Conservation (phyloP, 441 rosid genomes). For the Adansonia madagascariensis region DNA sequence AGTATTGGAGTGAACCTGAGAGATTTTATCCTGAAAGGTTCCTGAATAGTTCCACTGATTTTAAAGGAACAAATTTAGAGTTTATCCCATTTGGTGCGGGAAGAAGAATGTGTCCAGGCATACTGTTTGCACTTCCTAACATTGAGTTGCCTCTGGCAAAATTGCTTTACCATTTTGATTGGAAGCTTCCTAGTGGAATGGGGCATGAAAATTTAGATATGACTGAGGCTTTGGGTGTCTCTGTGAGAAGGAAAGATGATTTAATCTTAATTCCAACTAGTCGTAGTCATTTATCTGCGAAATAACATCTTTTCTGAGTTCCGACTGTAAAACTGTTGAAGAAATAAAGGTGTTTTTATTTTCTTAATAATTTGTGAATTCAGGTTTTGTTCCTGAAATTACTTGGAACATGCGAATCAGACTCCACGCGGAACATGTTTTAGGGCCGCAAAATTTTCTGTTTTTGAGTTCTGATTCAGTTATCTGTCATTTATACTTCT, state of each 20-base stretch:
- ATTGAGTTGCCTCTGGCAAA: constrained; percentile 16
- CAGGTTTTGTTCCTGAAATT: too few relatives aligned
- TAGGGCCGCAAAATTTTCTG: too few relatives aligned
- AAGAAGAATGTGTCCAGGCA: constrained; percentile 10
- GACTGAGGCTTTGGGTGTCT: constrained; percentile 21
- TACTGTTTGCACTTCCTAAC: constrained; percentile 17
- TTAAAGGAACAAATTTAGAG: constrained; percentile 33
- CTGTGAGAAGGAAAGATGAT: constrained; percentile 30
- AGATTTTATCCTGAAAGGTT: constrained; percentile 43
- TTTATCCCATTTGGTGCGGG: constrained; percentile 19
- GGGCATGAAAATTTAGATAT: not conserved
- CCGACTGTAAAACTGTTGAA: too few relatives aligned
- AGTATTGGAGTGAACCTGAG: constrained; percentile 39
- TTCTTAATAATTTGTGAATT: too few relatives aligned
- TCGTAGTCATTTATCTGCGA: not conserved
- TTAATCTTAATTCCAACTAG: constrained; percentile 33
- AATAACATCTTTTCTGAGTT: too few relatives aligned
- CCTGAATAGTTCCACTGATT: constrained; percentile 28
- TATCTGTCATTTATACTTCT: too few relatives aligned
- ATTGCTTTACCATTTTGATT: constrained; percentile 20
- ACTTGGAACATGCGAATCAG: too few relatives aligned
- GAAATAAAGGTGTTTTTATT: too few relatives aligned
- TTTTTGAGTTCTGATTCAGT: too few relatives aligned
- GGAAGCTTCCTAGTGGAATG: constrained; percentile 2
- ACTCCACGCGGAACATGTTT: too few relatives aligned